phyloP scores from a whole-genome alignment of 176 grass and related monocot genomes.

The Triticum timopheevii region DNA sequence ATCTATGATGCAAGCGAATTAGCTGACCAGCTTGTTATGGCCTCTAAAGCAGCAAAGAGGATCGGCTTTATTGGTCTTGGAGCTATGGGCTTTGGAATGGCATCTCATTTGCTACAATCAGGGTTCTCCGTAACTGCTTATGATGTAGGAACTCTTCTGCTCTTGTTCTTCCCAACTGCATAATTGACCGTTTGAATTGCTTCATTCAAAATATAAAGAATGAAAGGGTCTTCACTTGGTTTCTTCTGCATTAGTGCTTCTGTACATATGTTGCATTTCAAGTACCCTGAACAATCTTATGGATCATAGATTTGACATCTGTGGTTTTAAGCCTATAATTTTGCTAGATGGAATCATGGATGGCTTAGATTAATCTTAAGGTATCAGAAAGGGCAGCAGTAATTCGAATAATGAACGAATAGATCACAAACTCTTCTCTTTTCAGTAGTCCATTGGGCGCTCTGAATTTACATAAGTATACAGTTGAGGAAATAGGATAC shows the following conservation, averaged over 20 bases:
- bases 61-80: constrained; percentile 97
- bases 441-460: not conserved
- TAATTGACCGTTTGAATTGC: not conserved
- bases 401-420: not conserved
- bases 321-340: not conserved
- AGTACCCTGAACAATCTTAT: constrained; percentile 10
- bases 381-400: not conserved
- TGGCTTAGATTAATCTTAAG: constrained; percentile 1
- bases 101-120: constrained; percentile 89
- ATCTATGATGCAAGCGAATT: constrained; percentile 73
- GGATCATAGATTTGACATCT: not conserved
- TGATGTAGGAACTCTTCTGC: constrained; percentile 64
- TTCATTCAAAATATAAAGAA: constrained; percentile 32
- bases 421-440: not conserved
- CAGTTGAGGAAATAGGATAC: not conserved
- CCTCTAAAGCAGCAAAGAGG: constrained; percentile 63
- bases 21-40: constrained; percentile 56
- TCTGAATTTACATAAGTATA: not conserved
- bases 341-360: not conserved
- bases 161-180: constrained; percentile 18
- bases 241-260: constrained; percentile 1
- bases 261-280: constrained; percentile 8
- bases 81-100: constrained; percentile 99
- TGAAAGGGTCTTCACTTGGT: not conserved
- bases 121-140: constrained; percentile 79